Base-by-base conservation (phyloP, 78 protist species). In the Polysphondylium violaceum region DNA sequence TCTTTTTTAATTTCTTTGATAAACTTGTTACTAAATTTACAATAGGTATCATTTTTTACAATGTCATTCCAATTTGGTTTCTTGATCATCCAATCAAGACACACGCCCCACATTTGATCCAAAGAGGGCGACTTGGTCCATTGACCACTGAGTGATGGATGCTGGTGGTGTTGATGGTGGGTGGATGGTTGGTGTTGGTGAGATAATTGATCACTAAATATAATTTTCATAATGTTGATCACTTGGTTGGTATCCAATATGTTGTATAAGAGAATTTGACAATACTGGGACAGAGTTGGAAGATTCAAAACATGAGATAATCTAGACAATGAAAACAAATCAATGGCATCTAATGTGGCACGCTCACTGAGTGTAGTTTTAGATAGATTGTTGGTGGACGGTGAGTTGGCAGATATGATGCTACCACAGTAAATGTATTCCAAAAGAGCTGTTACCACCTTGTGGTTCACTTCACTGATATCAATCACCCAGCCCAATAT, bases 341-440 rank as follows among this genome's bases (percentile, higher is more conserved):
- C 91, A 29, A 58, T 41, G 35, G 69, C 91, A 38, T 83, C 91
- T 50, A 83, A 36, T 44, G 25, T 44, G 9, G 21, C 73, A 40
- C 58, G 33, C 53, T 55, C 38, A 58, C 61, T 53, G 27, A 25
- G 40, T 59, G 43, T 55, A 43, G 21, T 27, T 38, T 58, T 33
- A 19, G 65, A 47, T 58, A 59, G 53, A 12, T 41, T 17, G 75
- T 29, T 44, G 87, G 50, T n/a, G 43, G 60, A 43, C 38, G 87
- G 38, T 43, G 51, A 55, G 51, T 76, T 76, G 0, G 87, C 91
- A 17, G 68, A 83, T 14, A 67, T 67, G 2, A 83, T 83, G 3
- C 79, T 44, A 11, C 91, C 91, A 40, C 61, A 51, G 43, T 83
- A 83, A 1, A 83, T 12, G 23, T 56, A 83, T 21, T 83, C 91